Conservation (phyloP, 805 yeast species). For the Kuraishia ogatae region DNA sequence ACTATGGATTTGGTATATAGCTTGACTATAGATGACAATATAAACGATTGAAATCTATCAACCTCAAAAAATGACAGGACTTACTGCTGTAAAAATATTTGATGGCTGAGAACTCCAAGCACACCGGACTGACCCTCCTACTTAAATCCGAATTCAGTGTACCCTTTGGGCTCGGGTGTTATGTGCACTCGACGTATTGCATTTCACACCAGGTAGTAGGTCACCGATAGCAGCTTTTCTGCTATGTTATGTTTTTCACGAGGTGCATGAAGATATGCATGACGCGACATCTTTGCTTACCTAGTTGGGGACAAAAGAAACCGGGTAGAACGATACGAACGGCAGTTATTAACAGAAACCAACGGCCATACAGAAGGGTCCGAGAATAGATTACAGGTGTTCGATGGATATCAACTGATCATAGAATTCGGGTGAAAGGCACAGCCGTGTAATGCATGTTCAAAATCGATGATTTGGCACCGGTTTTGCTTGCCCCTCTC, state of each 20-base stretch:
- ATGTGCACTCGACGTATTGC: not conserved
- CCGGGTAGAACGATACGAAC: not conserved
- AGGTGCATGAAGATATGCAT: not conserved
- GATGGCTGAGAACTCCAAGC: not conserved
- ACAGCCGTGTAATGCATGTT: not conserved
- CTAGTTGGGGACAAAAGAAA: not conserved
- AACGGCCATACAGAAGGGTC: too few species aligned
- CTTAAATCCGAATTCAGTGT: not conserved
- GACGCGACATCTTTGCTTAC: not conserved
- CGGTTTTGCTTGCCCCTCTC: not conserved
- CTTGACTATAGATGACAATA: too few species aligned
- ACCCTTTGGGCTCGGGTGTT: not conserved
- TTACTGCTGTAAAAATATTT: too few species aligned
- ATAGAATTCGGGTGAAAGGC: not conserved
- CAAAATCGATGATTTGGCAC: not conserved
- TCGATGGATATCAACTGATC: too few species aligned
- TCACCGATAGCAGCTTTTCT: not conserved
- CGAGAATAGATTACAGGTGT: too few species aligned
- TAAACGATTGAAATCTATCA: too few species aligned
- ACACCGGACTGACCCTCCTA: not conserved
- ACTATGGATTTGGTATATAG: too few species aligned
- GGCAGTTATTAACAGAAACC: not conserved
- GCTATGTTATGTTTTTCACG: not conserved
- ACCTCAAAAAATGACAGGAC: too few species aligned
- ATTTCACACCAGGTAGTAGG: not conserved